Conservation (phyloP, 2,329 filamentous ascomycete genomes). For the Aspergillus tubingensis region DNA sequence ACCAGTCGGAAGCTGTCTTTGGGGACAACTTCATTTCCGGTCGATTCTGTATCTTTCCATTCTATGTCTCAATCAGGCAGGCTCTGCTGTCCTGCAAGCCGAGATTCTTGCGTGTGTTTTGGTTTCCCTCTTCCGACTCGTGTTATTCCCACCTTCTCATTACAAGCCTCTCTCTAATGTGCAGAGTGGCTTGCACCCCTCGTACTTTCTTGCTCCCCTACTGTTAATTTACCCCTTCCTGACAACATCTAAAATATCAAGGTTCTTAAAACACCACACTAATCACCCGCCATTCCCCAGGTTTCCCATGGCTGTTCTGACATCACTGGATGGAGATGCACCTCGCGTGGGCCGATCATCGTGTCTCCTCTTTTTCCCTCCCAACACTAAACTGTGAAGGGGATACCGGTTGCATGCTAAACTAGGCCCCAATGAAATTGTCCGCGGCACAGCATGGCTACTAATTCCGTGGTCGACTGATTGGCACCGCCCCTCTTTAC, state of each 20-base stretch:
- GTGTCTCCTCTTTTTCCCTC: constrained; percentile 7
- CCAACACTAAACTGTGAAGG: background rate
- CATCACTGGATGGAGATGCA: constrained; percentile 11
- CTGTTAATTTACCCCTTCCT: no score
- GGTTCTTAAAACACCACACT: background rate
- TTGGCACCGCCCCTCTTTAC: background rate
- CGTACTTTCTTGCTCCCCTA: no score
- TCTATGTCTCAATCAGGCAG: background rate
- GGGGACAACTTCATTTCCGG: background rate
- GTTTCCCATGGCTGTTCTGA: background rate
- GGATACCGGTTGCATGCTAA: background rate
- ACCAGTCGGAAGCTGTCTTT: background rate
- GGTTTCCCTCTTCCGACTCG: background rate
- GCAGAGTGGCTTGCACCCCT: no score
- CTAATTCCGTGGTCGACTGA: background rate
- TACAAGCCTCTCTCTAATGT: background rate
- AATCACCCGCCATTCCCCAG: background rate
- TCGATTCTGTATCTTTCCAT: background rate
- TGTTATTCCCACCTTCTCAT: background rate
- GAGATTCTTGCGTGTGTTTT: no score
- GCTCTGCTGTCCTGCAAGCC: no score
- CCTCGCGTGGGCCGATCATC: constrained; percentile 19
- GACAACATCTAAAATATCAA: background rate
- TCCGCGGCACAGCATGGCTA: background rate
- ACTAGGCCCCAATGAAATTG: constrained; percentile 10